Conservation (phyloP, 164 flowering plant species). For the Vitis labrusca region DNA sequence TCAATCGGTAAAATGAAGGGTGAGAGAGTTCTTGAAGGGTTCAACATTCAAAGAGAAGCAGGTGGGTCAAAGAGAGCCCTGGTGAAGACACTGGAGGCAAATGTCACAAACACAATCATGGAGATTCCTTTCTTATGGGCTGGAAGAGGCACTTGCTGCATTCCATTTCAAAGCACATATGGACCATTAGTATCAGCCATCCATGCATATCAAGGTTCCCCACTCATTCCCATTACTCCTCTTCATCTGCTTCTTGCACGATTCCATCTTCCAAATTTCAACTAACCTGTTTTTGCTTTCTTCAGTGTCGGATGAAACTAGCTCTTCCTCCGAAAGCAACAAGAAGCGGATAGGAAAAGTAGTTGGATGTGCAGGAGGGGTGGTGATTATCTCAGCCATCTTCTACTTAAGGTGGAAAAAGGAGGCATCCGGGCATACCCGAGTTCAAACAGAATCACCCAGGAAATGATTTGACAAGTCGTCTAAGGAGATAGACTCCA, state of each 20-base stretch:
- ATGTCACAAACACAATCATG: constrained; percentile 39
- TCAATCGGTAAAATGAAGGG: constrained; percentile 14
- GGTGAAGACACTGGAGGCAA: constrained; percentile 31
- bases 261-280: too few species aligned
- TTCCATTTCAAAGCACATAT: constrained; percentile 45
- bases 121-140: constrained; percentile 58
- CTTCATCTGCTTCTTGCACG: too few species aligned
- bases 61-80: constrained; percentile 43
- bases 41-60: constrained; percentile 39
- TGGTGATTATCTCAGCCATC: constrained; percentile 27
- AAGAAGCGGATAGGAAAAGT: constrained; percentile 24
- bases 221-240: too few species aligned
- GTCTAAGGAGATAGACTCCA: too few species aligned
- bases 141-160: constrained; percentile 64
- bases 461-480: constrained; percentile 3
- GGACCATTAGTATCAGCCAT: constrained; percentile 55
- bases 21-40: constrained; percentile 37
- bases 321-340: constrained; percentile 20
- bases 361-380: constrained; percentile 33
- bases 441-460: constrained; percentile 34
- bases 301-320: constrained; percentile 14
- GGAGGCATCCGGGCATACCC: constrained; percentile 21
- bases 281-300: too few species aligned
- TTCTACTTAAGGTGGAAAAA: constrained; percentile 41
- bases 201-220: constrained; percentile 36